Percentiles rank a stretch among this genome's conserved stretches.
Conservation (phyloP, 163 green algal genomes). For the Volvox carteri region DNA sequence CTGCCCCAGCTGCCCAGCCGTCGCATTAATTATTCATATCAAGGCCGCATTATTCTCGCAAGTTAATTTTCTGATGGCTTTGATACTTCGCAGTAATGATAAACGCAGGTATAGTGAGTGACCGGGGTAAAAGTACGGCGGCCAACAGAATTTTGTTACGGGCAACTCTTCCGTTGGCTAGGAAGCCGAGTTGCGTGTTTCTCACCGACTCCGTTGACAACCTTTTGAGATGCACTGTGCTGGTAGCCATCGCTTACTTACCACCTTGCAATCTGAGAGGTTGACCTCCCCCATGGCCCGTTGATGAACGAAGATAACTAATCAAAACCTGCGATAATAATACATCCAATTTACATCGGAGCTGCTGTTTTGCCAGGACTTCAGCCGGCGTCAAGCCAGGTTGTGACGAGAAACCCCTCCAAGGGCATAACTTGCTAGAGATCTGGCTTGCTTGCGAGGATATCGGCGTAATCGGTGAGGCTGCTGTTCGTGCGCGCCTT, state of each 20-base stretch:
- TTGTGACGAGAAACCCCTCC: background rate
- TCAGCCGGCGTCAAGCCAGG: slow-evolving; percentile 10
- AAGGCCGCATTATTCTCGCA: background rate
- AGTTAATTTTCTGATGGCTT: no score
- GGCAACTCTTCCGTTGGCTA: background rate
- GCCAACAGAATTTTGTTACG: slow-evolving; percentile 23
- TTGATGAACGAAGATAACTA: background rate
- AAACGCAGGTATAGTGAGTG: no score
- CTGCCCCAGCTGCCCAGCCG: background rate
- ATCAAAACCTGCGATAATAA: background rate
- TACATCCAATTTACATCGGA: background rate
- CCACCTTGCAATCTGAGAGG: background rate
- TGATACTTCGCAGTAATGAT: no score
- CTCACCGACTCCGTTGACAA: no score
- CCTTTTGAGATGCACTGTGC: no score
- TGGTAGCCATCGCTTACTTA: background rate
- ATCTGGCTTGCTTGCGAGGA: background rate
- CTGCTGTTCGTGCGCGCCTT: background rate
- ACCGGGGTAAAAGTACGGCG: background rate
- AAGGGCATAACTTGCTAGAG: background rate
- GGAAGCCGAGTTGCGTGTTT: no score
- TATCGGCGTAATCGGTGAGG: background rate
- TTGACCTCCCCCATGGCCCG: background rate
- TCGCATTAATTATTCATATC: background rate
- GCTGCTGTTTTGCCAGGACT: background rate